A percentile compares a stretch with the other conserved stretches of the same genome.
Conservation (phyloP, 805 yeast species). For the Wickerhamiella sorbophila region DNA sequence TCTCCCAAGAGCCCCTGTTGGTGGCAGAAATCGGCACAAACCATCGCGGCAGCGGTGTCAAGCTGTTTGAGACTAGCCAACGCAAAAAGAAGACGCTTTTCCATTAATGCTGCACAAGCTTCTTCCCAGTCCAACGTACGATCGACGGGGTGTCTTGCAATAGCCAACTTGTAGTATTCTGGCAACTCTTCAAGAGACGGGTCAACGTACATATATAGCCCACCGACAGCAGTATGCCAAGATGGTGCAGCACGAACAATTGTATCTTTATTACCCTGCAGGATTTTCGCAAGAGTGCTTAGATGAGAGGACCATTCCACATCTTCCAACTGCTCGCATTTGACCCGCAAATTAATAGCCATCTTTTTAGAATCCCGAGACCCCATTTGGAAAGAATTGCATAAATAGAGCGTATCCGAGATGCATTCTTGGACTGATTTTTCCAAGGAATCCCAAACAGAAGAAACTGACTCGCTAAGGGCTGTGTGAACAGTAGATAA, state of each 20-base stretch:
- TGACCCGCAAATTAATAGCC: slow-evolving; percentile 2
- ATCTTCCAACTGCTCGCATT: slow-evolving; percentile 1
- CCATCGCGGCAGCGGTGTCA: slow-evolving; percentile 5
- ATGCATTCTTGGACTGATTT: background rate
- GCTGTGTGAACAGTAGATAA: background rate
- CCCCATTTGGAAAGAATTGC: background rate
- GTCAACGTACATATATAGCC: slow-evolving; percentile 1
- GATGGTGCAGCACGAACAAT: background rate
- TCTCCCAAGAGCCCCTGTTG: background rate
- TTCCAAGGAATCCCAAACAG: background rate
- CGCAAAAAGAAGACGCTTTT: slow-evolving; percentile 1
- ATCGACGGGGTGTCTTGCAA: slow-evolving; percentile 3
- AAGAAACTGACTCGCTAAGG: background rate
- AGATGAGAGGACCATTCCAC: slow-evolving; percentile 5
- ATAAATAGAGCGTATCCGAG: background rate
- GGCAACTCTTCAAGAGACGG: slow-evolving; percentile 6
- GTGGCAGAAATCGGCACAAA: slow-evolving; percentile 4
- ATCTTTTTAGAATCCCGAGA: slow-evolving; percentile 1
- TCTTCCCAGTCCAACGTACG: slow-evolving; percentile 9
- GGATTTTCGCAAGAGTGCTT: slow-evolving; percentile 2
- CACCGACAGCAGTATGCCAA: slow-evolving; percentile 8
- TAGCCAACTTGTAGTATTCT: background rate
- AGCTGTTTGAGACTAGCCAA: slow-evolving; percentile 2
- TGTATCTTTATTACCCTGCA: slow-evolving; percentile 3
- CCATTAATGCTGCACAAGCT: slow-evolving; percentile 5